Base-by-base conservation (phyloP, 2,329 filamentous ascomycete genomes). In the Exophiala spinifera region DNA sequence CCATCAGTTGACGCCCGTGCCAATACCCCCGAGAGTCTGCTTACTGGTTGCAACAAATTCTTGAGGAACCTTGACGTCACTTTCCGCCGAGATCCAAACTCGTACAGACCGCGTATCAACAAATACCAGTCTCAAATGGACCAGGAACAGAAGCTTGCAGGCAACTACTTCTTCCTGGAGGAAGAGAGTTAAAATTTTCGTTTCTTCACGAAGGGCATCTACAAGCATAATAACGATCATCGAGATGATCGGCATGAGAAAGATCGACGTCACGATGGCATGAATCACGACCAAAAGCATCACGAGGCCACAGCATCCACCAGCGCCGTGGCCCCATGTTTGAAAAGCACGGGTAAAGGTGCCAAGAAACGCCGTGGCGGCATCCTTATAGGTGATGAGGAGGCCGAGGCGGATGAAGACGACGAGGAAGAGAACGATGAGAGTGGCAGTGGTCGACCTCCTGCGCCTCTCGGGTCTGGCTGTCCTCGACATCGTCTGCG, bases 81-180 rank as follows among this genome's bases (percentile, higher is more conserved):
- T 46, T 99, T 99, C 88, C 89, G 94, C 68, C 91, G 95, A 71
- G 94, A 99, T 69, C 94, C 95, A 60, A 91, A 87, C 76, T 96
- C 94, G 68, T 99, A 84, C 82, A 87, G 94, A 59, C 94, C 95
- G 60, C 90, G 95, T 76, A 99, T 99, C 80, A 99, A 99, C 84
- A 99, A 99, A 83, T 78, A 84, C 69, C 86, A 91, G 74, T 94
- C 88, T 70, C 94, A 99, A 79, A 83, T 97, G 64, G 94, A 99
- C 74, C 91, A 96, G 73, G 94, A 97, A 71, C 94, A 99, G 81
- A 99, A 99, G 81, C 66, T 91, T 67, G 76, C 75, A 62, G 95
- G 95, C 66, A 97, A 97, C 77, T 99, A 88, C 78, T 96, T 96
- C 86, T 97, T 97, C 88, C 74, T 97, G 73, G 92, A 97, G 73